Base-by-base conservation (phyloP, 1,284 basidiomycete species). In the Coriolopsis trogii region DNA sequence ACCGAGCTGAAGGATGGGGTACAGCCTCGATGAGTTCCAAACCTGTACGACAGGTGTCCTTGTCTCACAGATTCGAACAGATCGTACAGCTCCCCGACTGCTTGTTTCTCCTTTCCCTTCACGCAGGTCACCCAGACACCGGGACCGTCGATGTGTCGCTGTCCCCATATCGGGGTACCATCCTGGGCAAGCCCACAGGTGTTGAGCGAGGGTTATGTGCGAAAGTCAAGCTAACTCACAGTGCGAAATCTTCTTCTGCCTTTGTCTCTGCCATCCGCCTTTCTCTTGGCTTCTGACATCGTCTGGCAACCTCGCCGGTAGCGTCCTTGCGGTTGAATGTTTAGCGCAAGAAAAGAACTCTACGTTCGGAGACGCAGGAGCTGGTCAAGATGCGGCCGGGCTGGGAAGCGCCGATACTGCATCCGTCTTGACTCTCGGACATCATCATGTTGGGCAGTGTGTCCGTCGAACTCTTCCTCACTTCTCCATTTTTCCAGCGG, bases 91-190 rank as follows among this genome's bases (percentile, higher is more conserved):
- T 93, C 91, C 28, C 83, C 81, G 4, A 89, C 79, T 0, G 87
- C 79, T 62, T 85, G 85, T 55, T 78, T 87, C 67, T 93, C 90
- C 62, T 87, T 92, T 18, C 90, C 89, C 67, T 87, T 88, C 24
- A 89, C 79, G 57, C 89, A 91, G 59, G 84, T 90, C 6, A 83
- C 84, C 90, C 90, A 92, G 15, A 92, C 72, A 20, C 89, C 89
- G 31, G 90, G 90, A 6, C 89, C 89, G 52, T 88, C 84, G 48
- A 92, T 79, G 16, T 73, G 69, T 45, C 78, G 71, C 63, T 82
- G 87, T 21, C 69, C 76, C 82, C 85, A 85, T 21, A 85, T 76
- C 8, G 84, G 77, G 2, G 82, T 82, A 8, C 84, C 84, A 63
- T 87, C 81, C 84, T 84, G 26, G 12, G 15, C 4, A 41, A 2